Conservation (phyloP, 1,284 basidiomycete genomes). For the Ganoderma sp. region DNA sequence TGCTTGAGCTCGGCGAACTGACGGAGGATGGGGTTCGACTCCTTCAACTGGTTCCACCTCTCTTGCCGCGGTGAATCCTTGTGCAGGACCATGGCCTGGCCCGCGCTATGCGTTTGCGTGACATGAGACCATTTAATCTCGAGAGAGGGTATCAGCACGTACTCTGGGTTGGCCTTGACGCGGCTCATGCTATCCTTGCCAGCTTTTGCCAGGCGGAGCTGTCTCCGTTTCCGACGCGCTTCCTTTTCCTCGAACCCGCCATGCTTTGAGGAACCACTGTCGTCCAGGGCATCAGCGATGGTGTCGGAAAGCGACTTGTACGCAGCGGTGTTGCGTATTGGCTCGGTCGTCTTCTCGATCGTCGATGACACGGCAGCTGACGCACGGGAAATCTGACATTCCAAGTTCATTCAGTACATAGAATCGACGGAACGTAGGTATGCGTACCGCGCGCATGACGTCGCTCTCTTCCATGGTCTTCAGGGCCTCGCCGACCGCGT, state of each 20-base stretch:
- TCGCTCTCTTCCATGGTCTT: constrained; percentile 95
- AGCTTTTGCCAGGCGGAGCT: constrained; percentile 80
- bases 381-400: constrained; percentile 72
- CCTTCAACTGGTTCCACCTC: constrained; percentile 77
- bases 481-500: constrained; percentile 91
- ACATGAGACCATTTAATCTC: constrained; percentile 6
- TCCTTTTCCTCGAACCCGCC: constrained; percentile 95
- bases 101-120: constrained; percentile 64
- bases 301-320: constrained; percentile 94
- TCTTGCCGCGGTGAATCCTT: constrained; percentile 80
- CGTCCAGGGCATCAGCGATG: constrained; percentile 91
- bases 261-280: constrained; percentile 90
- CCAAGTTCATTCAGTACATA: background rate
- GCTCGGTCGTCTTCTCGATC: constrained; percentile 86
- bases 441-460: constrained; percentile 80
- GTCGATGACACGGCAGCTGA: constrained; percentile 80
- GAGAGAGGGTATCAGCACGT: constrained; percentile 41
- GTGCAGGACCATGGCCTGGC: constrained; percentile 83
- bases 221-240: constrained; percentile 76
- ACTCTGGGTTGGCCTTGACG: constrained; percentile 81
- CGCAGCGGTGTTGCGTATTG: constrained; percentile 93
- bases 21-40: constrained; percentile 75
- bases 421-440: background rate
- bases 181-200: constrained; percentile 68
- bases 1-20: constrained; percentile 66